Evolutionary conservation across 208 protist genomes (phyloP), one percentile per base, ranked within the genome.

Genomic region (Leishmania lainsoni): DNA sequence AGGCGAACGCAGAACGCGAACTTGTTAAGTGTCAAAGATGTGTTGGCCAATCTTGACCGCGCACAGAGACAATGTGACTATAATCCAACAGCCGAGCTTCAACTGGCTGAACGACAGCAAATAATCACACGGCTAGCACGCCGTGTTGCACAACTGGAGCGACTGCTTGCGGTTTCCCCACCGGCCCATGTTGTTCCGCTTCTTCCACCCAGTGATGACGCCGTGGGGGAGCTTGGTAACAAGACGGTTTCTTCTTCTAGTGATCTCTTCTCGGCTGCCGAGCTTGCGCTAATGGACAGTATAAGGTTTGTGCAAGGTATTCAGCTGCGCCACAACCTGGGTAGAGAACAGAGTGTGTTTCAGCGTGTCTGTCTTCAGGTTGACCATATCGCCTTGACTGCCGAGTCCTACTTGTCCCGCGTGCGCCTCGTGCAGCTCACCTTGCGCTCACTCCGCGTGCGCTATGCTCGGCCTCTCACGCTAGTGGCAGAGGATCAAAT

Each of bases 41-140:
- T 77, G 10, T 48, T 81, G 49, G 48, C 35, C 5, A 58, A 63
- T 20, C 70, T 87, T 42, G 70, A 69, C 12, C 48, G 17, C 1
- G 48, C 10, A 16, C 69, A 76, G 72, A 35, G 51, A 32, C 49
- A 51, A 14, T 52, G 65, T 10, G 52, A 73, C 63, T 2, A 49
- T 63, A 70, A 81, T 59, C 65, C 39, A 20, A 51, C 39, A 26
- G 73, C 63, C 2, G 72, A 65, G 51, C 52, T 48, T 56, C 81
- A 85, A 63, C 63, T 85, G 0, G 51, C 69, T 73, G 81, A 85
- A 9, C 51, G 56, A 42, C 52, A 85, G 52, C 32, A 65, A 39
- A 81, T 66, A 14, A 85, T 85, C 61, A 85, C 81, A 17, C 81
- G 81, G 49, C 78, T 85, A 29, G 78, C 81, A 2, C 71, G 81